These are phyloP conservation scores for Pseudozyma sp. DNA, from an alignment of 1,284 basidiomycete species.

Conservation along the genomic window DNA sequence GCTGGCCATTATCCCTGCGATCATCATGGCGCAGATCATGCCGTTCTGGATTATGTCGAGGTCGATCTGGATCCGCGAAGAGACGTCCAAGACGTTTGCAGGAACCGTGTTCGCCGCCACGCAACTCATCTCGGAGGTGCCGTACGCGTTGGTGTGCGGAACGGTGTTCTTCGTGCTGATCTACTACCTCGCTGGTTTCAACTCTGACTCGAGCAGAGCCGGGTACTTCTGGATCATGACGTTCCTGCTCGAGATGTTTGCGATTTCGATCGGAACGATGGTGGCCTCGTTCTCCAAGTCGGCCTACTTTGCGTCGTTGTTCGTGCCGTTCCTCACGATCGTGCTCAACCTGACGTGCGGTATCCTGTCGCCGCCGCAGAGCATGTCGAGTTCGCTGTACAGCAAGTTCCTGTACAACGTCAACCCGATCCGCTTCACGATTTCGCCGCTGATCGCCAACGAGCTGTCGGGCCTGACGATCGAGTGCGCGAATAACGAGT, in stretches of 20 bases:
- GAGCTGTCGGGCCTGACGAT: conserved; percentile 82
- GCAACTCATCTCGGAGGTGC: conserved; percentile 71
- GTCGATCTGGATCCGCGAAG: conserved; percentile 59
- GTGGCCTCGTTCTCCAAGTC: conserved; percentile 71
- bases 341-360: conserved; percentile 69
- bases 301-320: conserved; percentile 78
- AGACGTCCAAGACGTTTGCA: conserved; percentile 59
- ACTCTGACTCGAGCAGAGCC: conserved; percentile 72
- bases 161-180: conserved; percentile 51
- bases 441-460: conserved; percentile 76
- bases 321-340: conserved; percentile 80
- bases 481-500: conserved; percentile 77
- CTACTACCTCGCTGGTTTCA: conserved; percentile 76
- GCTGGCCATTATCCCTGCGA: conserved; percentile 77
- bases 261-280: conserved; percentile 52
- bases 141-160: conserved; percentile 76
- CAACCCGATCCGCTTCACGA: conserved; percentile 58
- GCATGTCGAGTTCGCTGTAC: conserved; percentile 51
- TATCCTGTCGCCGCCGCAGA: conserved; percentile 77
- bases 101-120: conserved; percentile 68
- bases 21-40: conserved; percentile 83
- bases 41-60: conserved; percentile 86
- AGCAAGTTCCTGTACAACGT: conserved; percentile 61
- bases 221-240: conserved; percentile 78
- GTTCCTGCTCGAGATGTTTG: conserved; percentile 56